phyloP scores from a whole-genome alignment of 371 early-diverging fungal genomes.

The Ordospora colligata region DNA sequence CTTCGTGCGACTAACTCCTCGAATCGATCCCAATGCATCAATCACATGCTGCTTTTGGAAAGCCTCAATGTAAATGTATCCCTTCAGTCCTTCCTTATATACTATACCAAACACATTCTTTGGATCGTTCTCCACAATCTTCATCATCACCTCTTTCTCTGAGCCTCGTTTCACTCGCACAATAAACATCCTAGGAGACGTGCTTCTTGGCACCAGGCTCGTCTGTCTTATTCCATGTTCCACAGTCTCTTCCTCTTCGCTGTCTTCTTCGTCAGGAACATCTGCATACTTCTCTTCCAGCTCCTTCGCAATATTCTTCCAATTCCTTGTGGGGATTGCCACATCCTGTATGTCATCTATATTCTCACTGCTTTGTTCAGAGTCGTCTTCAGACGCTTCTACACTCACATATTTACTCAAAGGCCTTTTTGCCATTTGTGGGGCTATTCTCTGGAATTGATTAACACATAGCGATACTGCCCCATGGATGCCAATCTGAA shows the following conservation, averaged over 20 bases:
- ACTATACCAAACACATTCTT: constrained; percentile 60
- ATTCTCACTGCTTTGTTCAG: constrained; percentile 10
- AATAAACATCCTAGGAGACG: constrained; percentile 58
- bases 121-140: constrained; percentile 29
- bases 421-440: constrained; percentile 17
- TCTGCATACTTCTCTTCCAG: constrained; percentile 50
- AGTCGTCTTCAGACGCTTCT: constrained; percentile 55
- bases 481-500: neutral
- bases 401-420: constrained; percentile 50
- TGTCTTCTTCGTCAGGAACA: constrained; percentile 32
- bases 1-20: constrained; percentile 67
- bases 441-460: neutral
- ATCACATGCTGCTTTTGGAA: constrained; percentile 71
- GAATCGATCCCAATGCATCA: constrained; percentile 67
- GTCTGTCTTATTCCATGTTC: constrained; percentile 37
- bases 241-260: constrained; percentile 22
- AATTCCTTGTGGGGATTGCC: constrained; percentile 13
- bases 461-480: neutral
- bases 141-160: constrained; percentile 49
- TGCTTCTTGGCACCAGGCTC: constrained; percentile 48
- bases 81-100: constrained; percentile 74
- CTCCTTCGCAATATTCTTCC: constrained; percentile 40
- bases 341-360: constrained; percentile 18
- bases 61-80: constrained; percentile 90
- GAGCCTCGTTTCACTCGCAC: constrained; percentile 50